Evolutionary conservation across 2,329 filamentous ascomycete genomes (phyloP).

Genomic region (Alternaria sp.): DNA sequence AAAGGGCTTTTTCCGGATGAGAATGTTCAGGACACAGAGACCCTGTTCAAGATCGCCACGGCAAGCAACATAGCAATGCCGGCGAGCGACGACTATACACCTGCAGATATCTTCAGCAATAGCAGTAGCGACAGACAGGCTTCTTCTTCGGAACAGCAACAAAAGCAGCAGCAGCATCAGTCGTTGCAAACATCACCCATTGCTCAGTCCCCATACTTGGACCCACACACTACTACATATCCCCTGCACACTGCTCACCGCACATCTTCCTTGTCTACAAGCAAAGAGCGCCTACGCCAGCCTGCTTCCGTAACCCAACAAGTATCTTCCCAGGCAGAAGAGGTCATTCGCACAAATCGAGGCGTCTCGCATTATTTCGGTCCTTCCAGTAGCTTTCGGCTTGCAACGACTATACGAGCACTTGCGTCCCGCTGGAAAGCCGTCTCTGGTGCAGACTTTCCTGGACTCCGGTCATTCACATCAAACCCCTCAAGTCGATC

Average conservation of each 20-base stretch:
- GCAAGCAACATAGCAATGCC: slow-evolving; percentile 52
- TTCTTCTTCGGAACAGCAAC: slow-evolving; percentile 7
- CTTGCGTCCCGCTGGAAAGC: slow-evolving; percentile 34
- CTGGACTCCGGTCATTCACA: slow-evolving; percentile 11
- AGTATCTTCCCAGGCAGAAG: slow-evolving; percentile 21
- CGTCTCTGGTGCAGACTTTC: slow-evolving; percentile 19
- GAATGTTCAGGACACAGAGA: slow-evolving; percentile 51
- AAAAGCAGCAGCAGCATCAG: slow-evolving; percentile 11
- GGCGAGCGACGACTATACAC: slow-evolving; percentile 34
- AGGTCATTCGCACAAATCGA: slow-evolving; percentile 27
- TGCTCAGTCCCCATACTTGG: not conserved
- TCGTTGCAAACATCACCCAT: slow-evolving; percentile 12
- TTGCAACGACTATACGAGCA: slow-evolving; percentile 32
- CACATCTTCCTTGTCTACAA: slow-evolving; percentile 15
- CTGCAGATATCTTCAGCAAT: slow-evolving; percentile 37
- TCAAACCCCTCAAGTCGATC: slow-evolving; percentile 16
- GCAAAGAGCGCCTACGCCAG: slow-evolving; percentile 16
- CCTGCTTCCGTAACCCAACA: slow-evolving; percentile 26
- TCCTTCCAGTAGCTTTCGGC: slow-evolving; percentile 36
- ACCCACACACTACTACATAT: not conserved
- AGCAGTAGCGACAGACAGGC: slow-evolving; percentile 8
- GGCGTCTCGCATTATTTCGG: slow-evolving; percentile 40
- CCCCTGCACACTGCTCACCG: slow-evolving; percentile 14
- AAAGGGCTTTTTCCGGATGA: slow-evolving; percentile 53
- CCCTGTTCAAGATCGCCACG: slow-evolving; percentile 52